A percentile compares a stretch with the other conserved stretches of the same genome.
Conservation (phyloP, 495 filamentous ascomycete genomes). For the Penicillium flavigenum region DNA sequence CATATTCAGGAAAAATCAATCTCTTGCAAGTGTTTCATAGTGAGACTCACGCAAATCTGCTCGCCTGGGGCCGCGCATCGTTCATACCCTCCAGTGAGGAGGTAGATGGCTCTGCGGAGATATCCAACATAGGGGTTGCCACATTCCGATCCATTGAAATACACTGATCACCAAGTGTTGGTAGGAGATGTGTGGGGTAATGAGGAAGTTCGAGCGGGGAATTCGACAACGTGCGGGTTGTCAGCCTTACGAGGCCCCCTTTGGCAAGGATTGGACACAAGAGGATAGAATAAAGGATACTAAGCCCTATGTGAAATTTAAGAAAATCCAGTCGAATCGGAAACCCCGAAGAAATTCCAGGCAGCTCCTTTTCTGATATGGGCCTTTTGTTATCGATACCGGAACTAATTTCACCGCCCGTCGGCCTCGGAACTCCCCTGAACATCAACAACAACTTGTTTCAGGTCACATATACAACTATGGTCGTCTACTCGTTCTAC, state of each 20-base stretch:
- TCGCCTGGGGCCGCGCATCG: conserved; percentile 12
- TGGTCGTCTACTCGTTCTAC: conserved; percentile 97
- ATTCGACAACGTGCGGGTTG: conserved; percentile 23
- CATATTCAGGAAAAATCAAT: not conserved
- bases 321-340: conserved; percentile 5
- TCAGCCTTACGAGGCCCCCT: conserved; percentile 27
- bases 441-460: conserved; percentile 25
- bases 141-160: conserved; percentile 23
- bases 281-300: not conserved
- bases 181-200: conserved; percentile 27
- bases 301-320: conserved; percentile 4
- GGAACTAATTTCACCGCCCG: conserved; percentile 24
- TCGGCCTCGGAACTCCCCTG: conserved; percentile 20
- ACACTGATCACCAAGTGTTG: not conserved
- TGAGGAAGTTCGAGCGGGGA: conserved; percentile 24
- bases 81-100: conserved; percentile 6
- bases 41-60: conserved; percentile 22
- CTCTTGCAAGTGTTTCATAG: not conserved
- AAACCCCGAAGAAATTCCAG: conserved; percentile 37
- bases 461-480: conserved; percentile 40
- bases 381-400: conserved; percentile 28
- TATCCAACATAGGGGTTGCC: conserved; percentile 15
- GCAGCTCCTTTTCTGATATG: conserved; percentile 25
- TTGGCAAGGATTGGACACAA: conserved; percentile 13
- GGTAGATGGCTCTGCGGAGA: conserved; percentile 17